These are phyloP conservation scores for Leccinum subtestaceum DNA, from an alignment of 768 basidiomycete species.

Conservation along the genomic window DNA sequence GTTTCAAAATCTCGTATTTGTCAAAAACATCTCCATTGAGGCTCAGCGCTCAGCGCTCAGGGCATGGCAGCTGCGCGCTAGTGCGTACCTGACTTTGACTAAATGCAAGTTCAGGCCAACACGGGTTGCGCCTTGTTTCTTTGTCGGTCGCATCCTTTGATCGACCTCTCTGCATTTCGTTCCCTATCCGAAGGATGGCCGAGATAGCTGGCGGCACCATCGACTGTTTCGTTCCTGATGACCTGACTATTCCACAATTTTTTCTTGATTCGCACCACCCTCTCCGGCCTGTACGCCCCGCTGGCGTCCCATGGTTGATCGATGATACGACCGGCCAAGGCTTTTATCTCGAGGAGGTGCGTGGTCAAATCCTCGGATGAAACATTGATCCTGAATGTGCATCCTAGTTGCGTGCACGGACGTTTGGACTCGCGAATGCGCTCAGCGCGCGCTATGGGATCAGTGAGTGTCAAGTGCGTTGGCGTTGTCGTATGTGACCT, in stretches of 20 bases:
- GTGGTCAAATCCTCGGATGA: slow-evolving; percentile 6
- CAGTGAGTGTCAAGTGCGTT: slow-evolving; percentile 33
- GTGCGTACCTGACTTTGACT: too few species aligned
- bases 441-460: slow-evolving; percentile 47
- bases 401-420: slow-evolving; percentile 41
- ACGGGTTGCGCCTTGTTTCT: too few species aligned
- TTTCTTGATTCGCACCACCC: slow-evolving; percentile 48
- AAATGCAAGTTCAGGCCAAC: too few species aligned
- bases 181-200: slow-evolving; percentile 2
- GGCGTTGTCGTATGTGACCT: background rate
- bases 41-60: too few species aligned
- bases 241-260: slow-evolving; percentile 66
- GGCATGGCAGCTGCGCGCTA: too few species aligned
- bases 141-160: too few species aligned
- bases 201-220: slow-evolving; percentile 28
- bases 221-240: slow-evolving; percentile 51
- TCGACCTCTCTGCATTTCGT: background rate
- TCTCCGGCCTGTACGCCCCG: slow-evolving; percentile 43
- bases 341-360: slow-evolving; percentile 48
- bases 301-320: slow-evolving; percentile 53
- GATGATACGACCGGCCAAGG: slow-evolving; percentile 52
- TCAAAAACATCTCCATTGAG: too few species aligned
- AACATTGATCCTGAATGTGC: background rate
- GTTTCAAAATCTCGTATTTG: too few species aligned
- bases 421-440: slow-evolving; percentile 52